Percentiles rank a stretch among this genome's conserved stretches.
These are phyloP conservation scores for Citrullus amarus DNA, from an alignment of 306 rosid species.

Conservation along the genomic window DNA sequence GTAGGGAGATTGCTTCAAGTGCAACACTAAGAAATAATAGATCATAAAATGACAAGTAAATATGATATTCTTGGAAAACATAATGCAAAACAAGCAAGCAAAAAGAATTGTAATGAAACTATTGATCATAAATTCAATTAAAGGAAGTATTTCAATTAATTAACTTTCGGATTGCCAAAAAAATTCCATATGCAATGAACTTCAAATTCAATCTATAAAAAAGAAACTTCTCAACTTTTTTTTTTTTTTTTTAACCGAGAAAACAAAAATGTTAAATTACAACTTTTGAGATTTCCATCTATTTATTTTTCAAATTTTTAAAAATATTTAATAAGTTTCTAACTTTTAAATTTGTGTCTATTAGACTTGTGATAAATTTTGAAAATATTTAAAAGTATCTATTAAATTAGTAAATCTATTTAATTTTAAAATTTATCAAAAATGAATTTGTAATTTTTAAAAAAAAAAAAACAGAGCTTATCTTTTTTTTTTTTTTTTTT, in stretches of 20 bases:
- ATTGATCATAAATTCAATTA: not conserved
- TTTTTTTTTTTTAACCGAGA: too few relatives aligned
- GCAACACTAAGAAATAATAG: not conserved
- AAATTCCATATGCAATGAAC: not conserved
- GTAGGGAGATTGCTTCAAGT: not conserved
- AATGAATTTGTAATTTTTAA: too few relatives aligned
- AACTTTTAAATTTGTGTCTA: too few relatives aligned
- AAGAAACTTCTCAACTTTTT: not conserved
- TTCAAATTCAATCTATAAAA: not conserved
- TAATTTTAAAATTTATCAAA: too few relatives aligned
- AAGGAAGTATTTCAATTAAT: not conserved
- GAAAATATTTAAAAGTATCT: not conserved
- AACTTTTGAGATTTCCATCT: too few relatives aligned
- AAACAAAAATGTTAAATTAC: too few relatives aligned
- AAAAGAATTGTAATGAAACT: not conserved
- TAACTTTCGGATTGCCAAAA: not conserved
- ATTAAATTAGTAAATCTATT: too few relatives aligned
- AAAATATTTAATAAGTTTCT: not conserved
- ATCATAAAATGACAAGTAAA: not conserved
- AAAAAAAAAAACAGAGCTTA: too few relatives aligned
- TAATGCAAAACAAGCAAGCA: not conserved
- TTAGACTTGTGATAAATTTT: too few relatives aligned
- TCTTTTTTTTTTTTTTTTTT: too few relatives aligned
- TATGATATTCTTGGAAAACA: not conserved
- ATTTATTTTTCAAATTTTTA: not conserved